These are phyloP conservation scores for Leptosphaerulina australis DNA, from an alignment of 2,329 filamentous ascomycete genomes.

Conservation along the genomic window DNA sequence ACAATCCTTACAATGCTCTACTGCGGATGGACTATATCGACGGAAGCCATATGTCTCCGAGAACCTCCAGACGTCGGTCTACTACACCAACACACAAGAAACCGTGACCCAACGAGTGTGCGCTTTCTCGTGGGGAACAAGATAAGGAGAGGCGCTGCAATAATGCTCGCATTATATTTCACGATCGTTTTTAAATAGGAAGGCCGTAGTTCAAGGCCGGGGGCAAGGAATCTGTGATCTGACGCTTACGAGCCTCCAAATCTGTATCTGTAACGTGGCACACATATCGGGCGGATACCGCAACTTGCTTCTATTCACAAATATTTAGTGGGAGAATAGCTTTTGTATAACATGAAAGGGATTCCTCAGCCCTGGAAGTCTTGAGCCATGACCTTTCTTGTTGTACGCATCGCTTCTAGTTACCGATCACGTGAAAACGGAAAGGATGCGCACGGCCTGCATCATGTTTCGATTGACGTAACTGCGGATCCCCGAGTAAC, in stretches of 20 bases:
- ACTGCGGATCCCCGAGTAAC: conserved; percentile 14
- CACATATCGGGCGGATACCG: too few relatives aligned
- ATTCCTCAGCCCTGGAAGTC: too few relatives aligned
- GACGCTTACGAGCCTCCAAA: too few relatives aligned
- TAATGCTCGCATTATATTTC: background rate
- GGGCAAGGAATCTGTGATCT: background rate
- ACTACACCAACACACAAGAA: background rate
- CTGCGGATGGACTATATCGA: background rate
- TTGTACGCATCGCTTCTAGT: too few relatives aligned
- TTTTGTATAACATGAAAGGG: too few relatives aligned
- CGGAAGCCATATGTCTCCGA: background rate
- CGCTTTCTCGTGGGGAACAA: background rate
- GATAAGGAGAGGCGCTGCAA: background rate
- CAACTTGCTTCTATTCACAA: background rate
- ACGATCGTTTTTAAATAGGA: too few relatives aligned
- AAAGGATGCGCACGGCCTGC: conserved; percentile 9
- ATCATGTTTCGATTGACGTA: conserved; percentile 12
- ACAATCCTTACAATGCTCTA: background rate
- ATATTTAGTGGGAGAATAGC: too few relatives aligned
- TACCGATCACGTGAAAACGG: conserved; percentile 1
- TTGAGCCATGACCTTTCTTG: too few relatives aligned
- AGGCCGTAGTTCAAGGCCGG: background rate
- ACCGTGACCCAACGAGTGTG: background rate
- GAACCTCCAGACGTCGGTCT: background rate
- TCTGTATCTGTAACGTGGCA: too few relatives aligned